Conservation (phyloP, 805 yeast genomes). For the Candida suzukii region DNA sequence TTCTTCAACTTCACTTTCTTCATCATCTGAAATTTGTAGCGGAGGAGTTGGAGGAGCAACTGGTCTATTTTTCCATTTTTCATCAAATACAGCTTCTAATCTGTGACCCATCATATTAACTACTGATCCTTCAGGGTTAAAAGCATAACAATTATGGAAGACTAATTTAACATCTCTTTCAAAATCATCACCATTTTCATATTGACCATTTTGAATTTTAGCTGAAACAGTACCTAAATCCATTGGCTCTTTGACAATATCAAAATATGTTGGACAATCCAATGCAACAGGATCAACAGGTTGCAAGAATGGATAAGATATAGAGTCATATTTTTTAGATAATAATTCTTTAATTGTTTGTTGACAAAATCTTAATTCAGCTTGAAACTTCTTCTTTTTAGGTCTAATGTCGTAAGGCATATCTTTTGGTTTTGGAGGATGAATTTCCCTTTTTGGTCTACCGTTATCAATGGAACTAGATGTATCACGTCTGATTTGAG, state of each 20-base stretch:
- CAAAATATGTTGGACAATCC: constrained; percentile 85
- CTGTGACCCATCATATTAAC: constrained; percentile 94
- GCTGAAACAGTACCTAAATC: constrained; percentile 80
- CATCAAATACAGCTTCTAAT: constrained; percentile 77
- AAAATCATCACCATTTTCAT: constrained; percentile 83
- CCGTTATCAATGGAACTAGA: constrained; percentile 58
- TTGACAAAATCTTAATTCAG: constrained; percentile 82
- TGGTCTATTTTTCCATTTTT: constrained; percentile 85
- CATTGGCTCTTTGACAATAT: constrained; percentile 88
- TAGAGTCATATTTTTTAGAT: constrained; percentile 76
- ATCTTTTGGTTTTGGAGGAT: constrained; percentile 94
- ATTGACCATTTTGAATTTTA: constrained; percentile 78
- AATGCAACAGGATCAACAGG: constrained; percentile 96
- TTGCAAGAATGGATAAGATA: constrained; percentile 82
- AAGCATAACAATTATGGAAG: constrained; percentile 81
- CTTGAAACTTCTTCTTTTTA: constrained; percentile 82
- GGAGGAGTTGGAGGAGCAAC: constrained; percentile 57
- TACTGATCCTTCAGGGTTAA: constrained; percentile 96
- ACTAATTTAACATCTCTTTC: constrained; percentile 77
- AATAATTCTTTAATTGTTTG: constrained; percentile 75
- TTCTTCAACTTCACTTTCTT: constrained; percentile 30
- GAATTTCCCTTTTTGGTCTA: constrained; percentile 91
- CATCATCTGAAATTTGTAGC: constrained; percentile 34
- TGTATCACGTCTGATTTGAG: constrained; percentile 68
- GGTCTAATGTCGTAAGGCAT: constrained; percentile 89